phyloP scores from a whole-genome alignment of 805 yeast genomes.

The Candida lessepsii region DNA sequence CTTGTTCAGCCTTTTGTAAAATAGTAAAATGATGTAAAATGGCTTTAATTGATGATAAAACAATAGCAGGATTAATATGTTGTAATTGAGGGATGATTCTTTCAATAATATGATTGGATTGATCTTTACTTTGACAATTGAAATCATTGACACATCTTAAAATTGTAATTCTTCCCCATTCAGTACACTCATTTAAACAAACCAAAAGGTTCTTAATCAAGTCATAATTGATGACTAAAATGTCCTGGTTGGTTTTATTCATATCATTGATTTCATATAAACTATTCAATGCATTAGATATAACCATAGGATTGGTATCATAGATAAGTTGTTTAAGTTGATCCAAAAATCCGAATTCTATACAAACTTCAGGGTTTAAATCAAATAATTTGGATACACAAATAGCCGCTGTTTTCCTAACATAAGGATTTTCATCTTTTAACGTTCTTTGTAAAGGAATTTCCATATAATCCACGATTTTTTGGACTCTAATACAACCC shows the following conservation, averaged over 20 bases:
- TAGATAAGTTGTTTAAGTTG: conserved; percentile 64
- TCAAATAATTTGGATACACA: conserved; percentile 96
- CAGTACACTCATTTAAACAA: conserved; percentile 95
- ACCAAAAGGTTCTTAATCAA: conserved; percentile 62
- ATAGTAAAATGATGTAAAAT: conserved; percentile 65
- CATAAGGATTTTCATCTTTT: conserved; percentile 93
- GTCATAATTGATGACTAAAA: conserved; percentile 39
- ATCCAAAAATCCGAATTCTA: conserved; percentile 83
- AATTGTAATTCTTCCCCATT: conserved; percentile 96
- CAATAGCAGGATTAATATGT: conserved; percentile 96
- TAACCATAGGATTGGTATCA: conserved; percentile 95
- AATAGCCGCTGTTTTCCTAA: conserved; percentile 94
- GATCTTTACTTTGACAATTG: conserved; percentile 51
- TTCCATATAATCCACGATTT: conserved; percentile 92
- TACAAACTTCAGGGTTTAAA: conserved; percentile 72
- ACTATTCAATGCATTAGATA: conserved; percentile 89
- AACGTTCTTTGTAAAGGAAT: conserved; percentile 83
- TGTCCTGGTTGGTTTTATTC: conserved; percentile 41
- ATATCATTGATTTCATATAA: conserved; percentile 77
- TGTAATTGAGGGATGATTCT: conserved; percentile 92
- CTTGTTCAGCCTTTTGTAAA: conserved; percentile 33
- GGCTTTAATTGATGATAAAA: conserved; percentile 78
- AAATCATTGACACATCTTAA: conserved; percentile 78
- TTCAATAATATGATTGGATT: conserved; percentile 83
- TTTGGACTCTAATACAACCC: conserved; percentile 97